Base-by-base conservation (phyloP, 805 yeast species). In the Candida sanyiensis region DNA sequence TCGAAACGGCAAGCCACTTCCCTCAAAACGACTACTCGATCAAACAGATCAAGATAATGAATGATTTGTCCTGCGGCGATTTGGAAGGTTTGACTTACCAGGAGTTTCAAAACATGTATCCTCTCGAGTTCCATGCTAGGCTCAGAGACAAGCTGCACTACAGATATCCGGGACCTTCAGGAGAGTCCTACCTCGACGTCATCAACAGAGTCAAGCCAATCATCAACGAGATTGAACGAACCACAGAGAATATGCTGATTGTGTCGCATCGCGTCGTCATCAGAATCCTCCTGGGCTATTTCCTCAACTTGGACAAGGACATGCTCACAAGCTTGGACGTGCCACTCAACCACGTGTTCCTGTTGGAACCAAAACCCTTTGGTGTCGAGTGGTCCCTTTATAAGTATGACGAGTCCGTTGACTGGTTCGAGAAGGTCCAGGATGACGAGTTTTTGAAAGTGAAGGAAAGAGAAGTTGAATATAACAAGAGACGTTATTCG, bases 81-180 rank as follows among this genome's bases (percentile, higher is more conserved):
- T 86, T 80, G 52, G 97, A 90, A 50, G 96, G 96, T 3, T 69
- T 89, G 81, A 89, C 97, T 0, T 89, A 93, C 56, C 80, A 78
- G 38, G 94, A 90, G 49, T 89, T 90, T 47, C 84, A 81, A 57
- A 64, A 62, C 9, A 64, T 67, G 45, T 75, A 70, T 52, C 96
- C 97, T 0, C 73, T 73, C 26, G 97, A 90, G 58, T 90, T 81
- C 56, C 75, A 73, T 29, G 73, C 87, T 13, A 73, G 97, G 42
- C 62, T 86, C 49, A 67, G 70, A 29, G 83, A 87, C 60, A 90
- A 90, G 61, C 69, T 90, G 50, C 69, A 81, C 13, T 90, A 90
- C 61, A 69, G 98, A 44, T 90, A 90, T 56, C 98, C 97, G 2
- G 98, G 98, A 4, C 84, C 87, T 35, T 97, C 97, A 7, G 98